phyloP scores from a whole-genome alignment of 768 basidiomycete species.

The Infundibulicybe gibba region DNA sequence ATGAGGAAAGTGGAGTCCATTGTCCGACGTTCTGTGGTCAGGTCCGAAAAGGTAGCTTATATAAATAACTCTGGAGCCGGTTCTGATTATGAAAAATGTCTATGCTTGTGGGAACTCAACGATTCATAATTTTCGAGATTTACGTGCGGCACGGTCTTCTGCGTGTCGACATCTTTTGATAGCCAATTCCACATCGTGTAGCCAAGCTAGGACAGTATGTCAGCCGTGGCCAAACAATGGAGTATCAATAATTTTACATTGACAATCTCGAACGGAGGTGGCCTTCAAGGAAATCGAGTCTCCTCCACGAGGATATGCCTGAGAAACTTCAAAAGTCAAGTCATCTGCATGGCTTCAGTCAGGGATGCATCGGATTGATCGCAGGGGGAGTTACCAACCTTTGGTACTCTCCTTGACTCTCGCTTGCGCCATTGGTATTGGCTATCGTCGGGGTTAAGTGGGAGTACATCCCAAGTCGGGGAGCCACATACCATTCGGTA shows the following conservation, averaged over 20 bases:
- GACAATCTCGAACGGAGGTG: constrained; percentile 53
- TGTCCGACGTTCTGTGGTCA: too few relatives aligned
- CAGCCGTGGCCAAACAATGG: background rate
- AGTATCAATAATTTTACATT: constrained; percentile 20
- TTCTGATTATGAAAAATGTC: too few relatives aligned
- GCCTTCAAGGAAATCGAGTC: constrained; percentile 53
- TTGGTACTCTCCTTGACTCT: constrained; percentile 50
- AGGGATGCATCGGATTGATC: background rate
- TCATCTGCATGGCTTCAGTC: constrained; percentile 46
- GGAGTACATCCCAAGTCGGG: background rate
- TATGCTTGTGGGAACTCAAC: background rate
- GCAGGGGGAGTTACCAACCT: constrained; percentile 31
- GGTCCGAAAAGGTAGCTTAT: too few relatives aligned
- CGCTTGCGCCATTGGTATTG: constrained; percentile 70
- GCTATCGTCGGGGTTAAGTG: constrained; percentile 32
- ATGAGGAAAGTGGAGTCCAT: too few relatives aligned
- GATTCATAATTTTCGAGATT: constrained; percentile 2
- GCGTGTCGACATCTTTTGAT: constrained; percentile 40
- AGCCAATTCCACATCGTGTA: constrained; percentile 35
- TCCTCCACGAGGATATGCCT: constrained; percentile 72
- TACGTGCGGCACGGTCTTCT: constrained; percentile 32
- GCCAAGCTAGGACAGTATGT: constrained; percentile 23
- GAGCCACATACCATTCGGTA: constrained; percentile 73
- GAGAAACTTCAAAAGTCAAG: constrained; percentile 57
- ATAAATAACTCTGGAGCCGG: too few relatives aligned